Conservation (phyloP, 768 basidiomycete species). For the Suillus americanus region DNA sequence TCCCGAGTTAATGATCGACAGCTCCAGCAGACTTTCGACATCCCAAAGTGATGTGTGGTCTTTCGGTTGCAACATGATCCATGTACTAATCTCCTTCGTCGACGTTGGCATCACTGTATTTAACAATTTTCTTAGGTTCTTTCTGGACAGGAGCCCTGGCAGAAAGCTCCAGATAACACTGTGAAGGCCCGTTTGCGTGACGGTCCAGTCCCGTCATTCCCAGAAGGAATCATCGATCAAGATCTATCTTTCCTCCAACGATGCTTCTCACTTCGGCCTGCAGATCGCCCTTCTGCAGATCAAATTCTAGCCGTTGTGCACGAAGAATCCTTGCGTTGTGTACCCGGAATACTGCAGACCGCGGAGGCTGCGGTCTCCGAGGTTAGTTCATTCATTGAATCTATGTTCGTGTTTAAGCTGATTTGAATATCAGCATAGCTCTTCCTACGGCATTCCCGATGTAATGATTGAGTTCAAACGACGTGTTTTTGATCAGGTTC, state of each 20-base stretch:
- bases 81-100: slow-evolving; percentile 6
- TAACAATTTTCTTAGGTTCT: not conserved
- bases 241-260: not conserved
- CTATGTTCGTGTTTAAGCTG: not conserved
- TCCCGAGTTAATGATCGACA: slow-evolving; percentile 14
- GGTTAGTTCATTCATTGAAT: not conserved
- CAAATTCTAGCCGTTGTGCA: not conserved
- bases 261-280: not conserved
- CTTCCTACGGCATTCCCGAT: not conserved
- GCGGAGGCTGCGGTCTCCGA: not conserved
- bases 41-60: slow-evolving; percentile 19
- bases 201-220: not conserved
- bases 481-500: slow-evolving; percentile 7
- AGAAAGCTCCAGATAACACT: too few species aligned
- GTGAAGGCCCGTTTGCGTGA: not conserved
- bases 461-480: slow-evolving; percentile 7
- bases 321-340: not conserved
- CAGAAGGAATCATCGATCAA: not conserved
- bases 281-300: slow-evolving; percentile 2
- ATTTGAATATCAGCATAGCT: not conserved
- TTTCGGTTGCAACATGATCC: slow-evolving; percentile 21
- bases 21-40: not conserved
- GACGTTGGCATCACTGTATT: not conserved
- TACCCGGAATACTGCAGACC: not conserved
- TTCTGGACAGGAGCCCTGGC: not conserved